These are phyloP conservation scores for Sclerotiophoma versabilis DNA, from an alignment of 2,329 filamentous ascomycete genomes.

Conservation along the genomic window DNA sequence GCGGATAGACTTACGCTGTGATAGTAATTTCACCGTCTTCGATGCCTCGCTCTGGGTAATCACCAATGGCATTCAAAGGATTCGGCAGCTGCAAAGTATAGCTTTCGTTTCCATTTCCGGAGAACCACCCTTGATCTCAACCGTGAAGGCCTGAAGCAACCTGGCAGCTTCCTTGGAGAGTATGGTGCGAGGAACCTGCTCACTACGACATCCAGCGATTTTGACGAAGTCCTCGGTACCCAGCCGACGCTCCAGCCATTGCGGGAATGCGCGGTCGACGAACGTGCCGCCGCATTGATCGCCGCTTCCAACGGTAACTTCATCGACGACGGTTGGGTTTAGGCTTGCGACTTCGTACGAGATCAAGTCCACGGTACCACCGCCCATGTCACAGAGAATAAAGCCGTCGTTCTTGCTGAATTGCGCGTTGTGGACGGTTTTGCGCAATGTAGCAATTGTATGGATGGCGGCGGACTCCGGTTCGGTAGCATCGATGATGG, in stretches of 20 bases:
- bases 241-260: conserved; percentile 31
- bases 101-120: conserved; percentile 21
- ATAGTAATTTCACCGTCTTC: conserved; percentile 32
- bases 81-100: conserved; percentile 25
- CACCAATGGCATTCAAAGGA: conserved; percentile 25
- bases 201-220: conserved; percentile 23
- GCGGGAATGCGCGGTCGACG: conserved; percentile 32
- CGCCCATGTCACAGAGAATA: conserved; percentile 41
- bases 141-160: conserved; percentile 33
- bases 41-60: conserved; percentile 30
- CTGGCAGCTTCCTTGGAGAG: conserved; percentile 16
- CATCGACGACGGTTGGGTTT: conserved; percentile 28
- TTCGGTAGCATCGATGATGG: conserved; percentile 20
- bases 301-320: conserved; percentile 32
- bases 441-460: conserved; percentile 25
- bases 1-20: conserved; percentile 20
- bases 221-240: conserved; percentile 27
- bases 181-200: conserved; percentile 21
- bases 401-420: conserved; percentile 31
- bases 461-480: conserved; percentile 41
- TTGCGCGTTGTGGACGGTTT: conserved; percentile 17
- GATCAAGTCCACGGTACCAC: conserved; percentile 40
- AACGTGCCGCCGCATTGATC: conserved; percentile 41
- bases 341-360: conserved; percentile 25
- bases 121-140: conserved; percentile 30